Base-by-base conservation (phyloP, 306 rosid species). In the Ceratonia siliqua region DNA sequence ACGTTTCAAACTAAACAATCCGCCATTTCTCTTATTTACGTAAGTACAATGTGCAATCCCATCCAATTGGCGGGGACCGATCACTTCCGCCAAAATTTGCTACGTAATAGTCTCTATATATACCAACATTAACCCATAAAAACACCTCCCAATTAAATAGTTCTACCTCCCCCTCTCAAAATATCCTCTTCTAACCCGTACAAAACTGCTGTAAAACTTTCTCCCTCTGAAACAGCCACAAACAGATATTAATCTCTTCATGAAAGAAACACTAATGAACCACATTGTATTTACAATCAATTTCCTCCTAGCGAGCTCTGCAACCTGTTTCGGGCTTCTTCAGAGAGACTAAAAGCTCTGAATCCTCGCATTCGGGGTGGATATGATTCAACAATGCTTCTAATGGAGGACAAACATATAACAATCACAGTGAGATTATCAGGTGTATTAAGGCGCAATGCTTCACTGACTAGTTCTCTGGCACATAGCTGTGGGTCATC, bases 401-500 rank as follows among this genome's bases (percentile, higher is more conserved):
- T 68, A 1, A 78, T 72, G n/a, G 83, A 5, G 27, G 86, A 78
- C 80, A 82, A 62, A 38, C 74, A 78, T 57, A 82, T 68, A 68
- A 78, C 83, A 62, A 82, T 73, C 46, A 12, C 86, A 14, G 86
- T 82, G 33, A 82, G 86, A 62, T 78, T 78, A 62, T 78, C 83
- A 25, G 87, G 41, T 5, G 98, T 81, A 73, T 89, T 59, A 12
- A 86, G 83, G 41, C 86, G 93, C 68, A 90, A 49, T 45, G 98
- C 98, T 81, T 91, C 98, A 69, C 39, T 30, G 32, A 91, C 97
- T 0, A 93, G 88, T 39, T 93, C 97, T 67, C 55, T 82, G 14
- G 98, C 91, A 84, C 90, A 84, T 70, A 66, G 85, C 13, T 87
- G 87, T 0, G 98, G 98, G 45, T 93, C 97, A 28, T 86, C 79